phyloP scores from a whole-genome alignment of 352 stramenopile genomes.

The Globisporangium paddicum region DNA sequence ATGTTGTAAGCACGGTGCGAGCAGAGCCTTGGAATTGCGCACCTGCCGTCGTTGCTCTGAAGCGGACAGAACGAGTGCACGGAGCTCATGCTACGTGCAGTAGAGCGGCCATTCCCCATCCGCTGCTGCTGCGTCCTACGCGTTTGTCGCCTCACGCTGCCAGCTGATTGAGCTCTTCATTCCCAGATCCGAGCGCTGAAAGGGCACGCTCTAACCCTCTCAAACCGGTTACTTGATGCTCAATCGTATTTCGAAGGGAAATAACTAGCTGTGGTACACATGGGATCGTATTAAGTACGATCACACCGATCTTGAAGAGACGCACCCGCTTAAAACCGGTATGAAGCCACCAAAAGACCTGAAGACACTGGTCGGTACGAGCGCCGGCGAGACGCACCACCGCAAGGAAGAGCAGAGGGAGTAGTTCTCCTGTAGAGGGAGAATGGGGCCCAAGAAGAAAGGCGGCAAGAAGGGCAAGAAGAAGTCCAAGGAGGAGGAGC shows the following conservation, averaged over 20 bases:
- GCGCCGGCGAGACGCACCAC: background rate
- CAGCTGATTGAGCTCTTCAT: background rate
- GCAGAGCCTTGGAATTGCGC: background rate
- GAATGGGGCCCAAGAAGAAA: conserved; percentile 77
- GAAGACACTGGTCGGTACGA: background rate
- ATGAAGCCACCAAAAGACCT: background rate
- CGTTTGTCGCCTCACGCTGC: background rate
- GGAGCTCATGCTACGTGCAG: conserved; percentile 16
- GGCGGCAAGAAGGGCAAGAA: conserved; percentile 62
- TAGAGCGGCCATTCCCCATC: conserved; percentile 44
- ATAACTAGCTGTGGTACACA: background rate
- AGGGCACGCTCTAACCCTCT: background rate
- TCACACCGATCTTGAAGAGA: background rate
- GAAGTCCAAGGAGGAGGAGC: conserved; percentile 58
- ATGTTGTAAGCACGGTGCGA: background rate
- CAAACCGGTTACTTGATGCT: background rate
- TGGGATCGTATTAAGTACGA: background rate
- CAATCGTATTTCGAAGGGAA: background rate
- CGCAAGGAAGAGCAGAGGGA: background rate
- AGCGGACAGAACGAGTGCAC: conserved; percentile 26
- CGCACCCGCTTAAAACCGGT: background rate
- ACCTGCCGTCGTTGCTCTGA: conserved; percentile 18
- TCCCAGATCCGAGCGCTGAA: background rate
- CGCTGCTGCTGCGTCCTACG: background rate
- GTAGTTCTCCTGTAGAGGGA: too few relatives aligned